phyloP scores from a whole-genome alignment of 768 basidiomycete genomes.

The Agrocybe chaxingu region DNA sequence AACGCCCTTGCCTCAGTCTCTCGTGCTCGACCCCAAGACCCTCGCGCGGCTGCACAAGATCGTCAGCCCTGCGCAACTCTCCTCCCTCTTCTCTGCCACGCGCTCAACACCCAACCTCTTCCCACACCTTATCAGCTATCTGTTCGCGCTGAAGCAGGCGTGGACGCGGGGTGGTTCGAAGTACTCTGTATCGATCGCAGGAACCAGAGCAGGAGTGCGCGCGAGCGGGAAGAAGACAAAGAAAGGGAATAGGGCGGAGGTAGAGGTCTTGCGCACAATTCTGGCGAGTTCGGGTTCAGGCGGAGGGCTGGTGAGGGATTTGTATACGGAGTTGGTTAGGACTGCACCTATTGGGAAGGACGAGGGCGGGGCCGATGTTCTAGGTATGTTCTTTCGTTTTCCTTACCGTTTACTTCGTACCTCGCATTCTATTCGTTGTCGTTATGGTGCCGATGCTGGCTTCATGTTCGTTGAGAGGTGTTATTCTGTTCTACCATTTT shows the following conservation, averaged over 20 bases:
- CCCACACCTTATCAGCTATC: slow-evolving; percentile 49
- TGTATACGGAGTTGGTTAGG: slow-evolving; percentile 69
- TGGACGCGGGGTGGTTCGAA: slow-evolving; percentile 44
- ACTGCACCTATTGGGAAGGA: slow-evolving; percentile 60
- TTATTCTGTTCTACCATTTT: not conserved
- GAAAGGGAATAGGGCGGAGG: slow-evolving; percentile 25
- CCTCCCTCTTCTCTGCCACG: slow-evolving; percentile 44
- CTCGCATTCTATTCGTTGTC: not conserved
- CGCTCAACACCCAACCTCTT: slow-evolving; percentile 37
- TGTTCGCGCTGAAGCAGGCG: slow-evolving; percentile 53
- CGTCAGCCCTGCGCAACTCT: slow-evolving; percentile 49
- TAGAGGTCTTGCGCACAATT: slow-evolving; percentile 54
- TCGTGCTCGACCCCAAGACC: slow-evolving; percentile 55
- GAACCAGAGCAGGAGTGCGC: no score
- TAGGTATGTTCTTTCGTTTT: slow-evolving; percentile 18
- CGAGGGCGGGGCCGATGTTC: slow-evolving; percentile 24
- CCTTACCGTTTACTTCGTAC: not conserved
- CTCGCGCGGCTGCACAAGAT: slow-evolving; percentile 61
- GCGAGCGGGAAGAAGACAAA: no score
- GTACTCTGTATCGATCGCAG: no score
- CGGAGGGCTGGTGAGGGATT: slow-evolving; percentile 66
- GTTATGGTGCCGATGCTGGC: not conserved
- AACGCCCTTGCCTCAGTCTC: slow-evolving; percentile 21
- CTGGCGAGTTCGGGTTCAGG: slow-evolving; percentile 36
- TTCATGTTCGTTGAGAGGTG: not conserved